These are phyloP conservation scores for Stephania cephalantha DNA, from an alignment of 164 flowering plant genomes.

Conservation along the genomic window DNA sequence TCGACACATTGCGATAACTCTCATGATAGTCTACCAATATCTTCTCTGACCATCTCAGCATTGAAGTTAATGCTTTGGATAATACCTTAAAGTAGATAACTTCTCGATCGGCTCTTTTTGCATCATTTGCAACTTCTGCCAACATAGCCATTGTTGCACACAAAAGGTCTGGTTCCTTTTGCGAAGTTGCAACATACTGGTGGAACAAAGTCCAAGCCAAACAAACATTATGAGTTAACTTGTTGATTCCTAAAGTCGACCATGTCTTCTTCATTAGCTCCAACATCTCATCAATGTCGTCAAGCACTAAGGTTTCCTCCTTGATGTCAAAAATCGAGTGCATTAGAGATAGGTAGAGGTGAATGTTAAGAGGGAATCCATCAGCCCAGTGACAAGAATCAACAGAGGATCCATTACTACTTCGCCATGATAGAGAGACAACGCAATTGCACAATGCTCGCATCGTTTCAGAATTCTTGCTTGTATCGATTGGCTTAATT, in stretches of 20 bases:
- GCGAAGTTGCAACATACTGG: conserved; percentile 59
- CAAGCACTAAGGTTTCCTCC: conserved; percentile 74
- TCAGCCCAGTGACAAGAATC: conserved; percentile 94
- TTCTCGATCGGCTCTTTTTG: conserved; percentile 50
- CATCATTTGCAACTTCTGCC: conserved; percentile 63
- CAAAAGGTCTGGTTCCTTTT: conserved; percentile 62
- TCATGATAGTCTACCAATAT: conserved; percentile 63
- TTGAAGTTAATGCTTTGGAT: conserved; percentile 41
- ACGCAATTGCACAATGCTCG: conserved; percentile 53
- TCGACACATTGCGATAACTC: conserved; percentile 35
- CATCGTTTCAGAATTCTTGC: conserved; percentile 75
- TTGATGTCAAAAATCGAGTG: conserved; percentile 60
- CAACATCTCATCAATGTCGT: conserved; percentile 80
- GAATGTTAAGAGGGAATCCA: conserved; percentile 71
- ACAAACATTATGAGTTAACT: conserved; percentile 57
- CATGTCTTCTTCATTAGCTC: conserved; percentile 96
- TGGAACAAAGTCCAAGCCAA: conserved; percentile 81
- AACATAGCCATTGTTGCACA: conserved; percentile 62
- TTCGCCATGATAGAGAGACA: conserved; percentile 63
- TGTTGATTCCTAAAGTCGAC: conserved; percentile 64
- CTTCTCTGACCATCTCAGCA: conserved; percentile 72
- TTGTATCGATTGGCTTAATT: conserved; percentile 52
- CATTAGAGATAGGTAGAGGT: conserved; percentile 62
- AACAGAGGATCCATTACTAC: conserved; percentile 38
- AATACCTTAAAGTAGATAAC: conserved; percentile 40